Conservation (phyloP, 495 filamentous ascomycete genomes). For the Ramalina peruviana region DNA sequence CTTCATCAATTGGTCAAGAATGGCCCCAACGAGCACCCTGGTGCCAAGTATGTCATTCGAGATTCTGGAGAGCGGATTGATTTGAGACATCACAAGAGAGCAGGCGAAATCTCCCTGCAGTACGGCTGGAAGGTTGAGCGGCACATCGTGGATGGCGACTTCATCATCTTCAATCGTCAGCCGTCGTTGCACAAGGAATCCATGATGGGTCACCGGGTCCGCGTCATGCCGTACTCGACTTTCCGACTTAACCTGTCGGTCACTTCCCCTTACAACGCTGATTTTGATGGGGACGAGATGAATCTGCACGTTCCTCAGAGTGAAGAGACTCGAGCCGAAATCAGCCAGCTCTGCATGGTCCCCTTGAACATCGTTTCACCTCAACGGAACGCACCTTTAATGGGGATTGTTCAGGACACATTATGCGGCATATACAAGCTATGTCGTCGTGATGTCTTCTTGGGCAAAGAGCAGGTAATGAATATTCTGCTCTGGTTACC, state of each 20-base stretch:
- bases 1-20: constrained; percentile 78
- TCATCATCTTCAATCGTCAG: constrained; percentile 98
- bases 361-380: constrained; percentile 95
- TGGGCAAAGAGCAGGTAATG: constrained; percentile 84
- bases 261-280: constrained; percentile 96
- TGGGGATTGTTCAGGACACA: constrained; percentile 99
- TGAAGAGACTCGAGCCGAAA: constrained; percentile 88
- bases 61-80: constrained; percentile 87
- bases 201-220: constrained; percentile 98
- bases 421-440: constrained; percentile 95
- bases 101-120: constrained; percentile 66
- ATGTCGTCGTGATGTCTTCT: constrained; percentile 79
- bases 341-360: constrained; percentile 87
- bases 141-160: constrained; percentile 88
- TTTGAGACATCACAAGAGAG: constrained; percentile 77
- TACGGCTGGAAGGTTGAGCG: constrained; percentile 98
- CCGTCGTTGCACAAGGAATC: constrained; percentile 98
- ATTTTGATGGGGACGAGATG: constrained; percentile 99
- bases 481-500: constrained; percentile 94
- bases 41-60: constrained; percentile 88
- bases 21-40: constrained; percentile 86
- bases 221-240: constrained; percentile 97
- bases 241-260: constrained; percentile 96
- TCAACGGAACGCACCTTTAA: constrained; percentile 89
- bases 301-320: constrained; percentile 97